Percentiles rank a stretch among this genome's conserved stretches.
phyloP scores from a whole-genome alignment of 2,329 filamentous ascomycete species.

The Cordyceps sp. region DNA sequence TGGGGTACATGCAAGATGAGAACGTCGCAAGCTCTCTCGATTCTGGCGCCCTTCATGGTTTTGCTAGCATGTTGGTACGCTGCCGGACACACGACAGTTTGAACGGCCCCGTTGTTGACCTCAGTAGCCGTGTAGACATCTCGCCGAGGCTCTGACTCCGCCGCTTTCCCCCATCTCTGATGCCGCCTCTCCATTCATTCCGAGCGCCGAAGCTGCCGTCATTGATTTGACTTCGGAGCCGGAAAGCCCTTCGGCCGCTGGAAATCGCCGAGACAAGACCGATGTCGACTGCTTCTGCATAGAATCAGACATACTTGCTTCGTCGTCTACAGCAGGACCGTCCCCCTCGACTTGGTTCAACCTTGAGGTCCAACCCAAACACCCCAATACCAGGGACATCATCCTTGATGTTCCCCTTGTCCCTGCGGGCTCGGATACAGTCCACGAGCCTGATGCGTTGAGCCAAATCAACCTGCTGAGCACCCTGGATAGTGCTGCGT shows the following conservation, averaged over 20 bases:
- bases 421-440: conserved; percentile 4
- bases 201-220: conserved; percentile 4
- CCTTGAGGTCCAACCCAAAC: neutral
- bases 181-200: conserved; percentile 7
- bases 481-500: too few relatives aligned
- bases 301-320: conserved; percentile 7
- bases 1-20: neutral
- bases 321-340: conserved; percentile 4
- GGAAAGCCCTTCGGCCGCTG: conserved; percentile 6
- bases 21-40: neutral
- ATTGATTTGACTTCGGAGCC: conserved; percentile 16
- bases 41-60: neutral
- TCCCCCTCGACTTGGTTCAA: conserved; percentile 4
- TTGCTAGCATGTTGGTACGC: neutral
- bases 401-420: conserved; percentile 10
- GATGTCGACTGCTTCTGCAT: conserved; percentile 1
- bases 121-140: neutral
- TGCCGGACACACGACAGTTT: neutral
- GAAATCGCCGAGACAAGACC: conserved; percentile 1
- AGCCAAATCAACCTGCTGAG: neutral
- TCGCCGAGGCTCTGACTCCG: conserved; percentile 7
- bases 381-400: neutral
- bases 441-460: neutral
- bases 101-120: neutral
- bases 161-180: conserved; percentile 12